These are phyloP conservation scores for Scopulariopsis brevicaulis DNA, from an alignment of 2,329 filamentous ascomycete species.

Conservation along the genomic window DNA sequence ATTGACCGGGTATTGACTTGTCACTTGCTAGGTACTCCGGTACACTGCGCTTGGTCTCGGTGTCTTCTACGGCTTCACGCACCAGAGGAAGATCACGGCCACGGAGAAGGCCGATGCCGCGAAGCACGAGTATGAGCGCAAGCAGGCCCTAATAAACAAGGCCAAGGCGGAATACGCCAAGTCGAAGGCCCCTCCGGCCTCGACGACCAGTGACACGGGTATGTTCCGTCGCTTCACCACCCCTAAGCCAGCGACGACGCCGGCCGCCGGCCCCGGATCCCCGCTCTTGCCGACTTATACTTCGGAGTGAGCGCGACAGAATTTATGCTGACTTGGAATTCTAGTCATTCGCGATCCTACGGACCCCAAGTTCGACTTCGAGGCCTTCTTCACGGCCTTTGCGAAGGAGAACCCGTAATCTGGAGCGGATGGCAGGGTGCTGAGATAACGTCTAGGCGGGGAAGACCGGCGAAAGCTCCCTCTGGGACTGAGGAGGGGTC, in stretches of 20 bases:
- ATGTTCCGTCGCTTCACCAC: slow-evolving; percentile 7
- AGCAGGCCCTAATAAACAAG: slow-evolving; percentile 82
- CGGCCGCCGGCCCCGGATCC: background rate
- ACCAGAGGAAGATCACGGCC: slow-evolving; percentile 72
- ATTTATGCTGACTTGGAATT: background rate
- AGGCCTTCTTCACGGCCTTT: slow-evolving; percentile 65
- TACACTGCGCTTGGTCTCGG: slow-evolving; percentile 89
- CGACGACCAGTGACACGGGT: slow-evolving; percentile 15
- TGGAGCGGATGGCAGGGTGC: background rate
- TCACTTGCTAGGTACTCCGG: slow-evolving; percentile 67
- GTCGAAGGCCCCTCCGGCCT: slow-evolving; percentile 46
- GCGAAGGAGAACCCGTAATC: slow-evolving; percentile 37
- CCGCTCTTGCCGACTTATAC: background rate
- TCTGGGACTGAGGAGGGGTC: background rate
- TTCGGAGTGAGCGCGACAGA: background rate
- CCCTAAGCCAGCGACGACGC: background rate
- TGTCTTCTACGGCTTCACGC: slow-evolving; percentile 90
- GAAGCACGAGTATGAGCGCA: slow-evolving; percentile 79
- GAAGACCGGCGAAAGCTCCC: background rate
- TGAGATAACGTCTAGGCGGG: background rate
- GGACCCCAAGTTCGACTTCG: slow-evolving; percentile 87
- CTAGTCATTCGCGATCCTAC: slow-evolving; percentile 45
- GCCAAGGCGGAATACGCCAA: slow-evolving; percentile 85
- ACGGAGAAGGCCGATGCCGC: slow-evolving; percentile 58
- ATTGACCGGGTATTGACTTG: background rate